Evolutionary conservation across 2,329 filamentous ascomycete species (phyloP), one percentile per base, ranked within the genome.

Genomic region (Aureobasidium sp.): DNA sequence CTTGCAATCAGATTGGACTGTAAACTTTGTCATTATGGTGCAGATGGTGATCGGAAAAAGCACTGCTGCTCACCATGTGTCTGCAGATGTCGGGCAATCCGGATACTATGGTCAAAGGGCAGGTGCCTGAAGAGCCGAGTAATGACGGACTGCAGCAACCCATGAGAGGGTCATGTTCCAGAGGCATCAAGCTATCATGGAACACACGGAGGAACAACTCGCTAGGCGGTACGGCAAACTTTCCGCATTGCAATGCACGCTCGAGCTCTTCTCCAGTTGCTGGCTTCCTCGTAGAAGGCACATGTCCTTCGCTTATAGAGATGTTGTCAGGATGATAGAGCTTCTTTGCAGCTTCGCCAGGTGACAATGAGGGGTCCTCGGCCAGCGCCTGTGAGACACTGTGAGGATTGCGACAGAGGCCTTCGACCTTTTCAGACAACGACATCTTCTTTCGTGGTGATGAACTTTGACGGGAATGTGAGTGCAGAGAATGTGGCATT

Each of bases 1-100:
- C 85, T 79, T 3, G 82, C 88, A 37, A 93, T 92, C 25, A 90
- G 77, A 66, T 92, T 91, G 1, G 87, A 84, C 75, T 67, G 10
- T 32, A 41, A n/a, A 8, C 9, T 44, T 25, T 2, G 32, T 59
- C 34, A 59, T 34, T 49, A 39, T 45, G 21, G 13, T 36, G n/a
- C 27, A 41, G n/a, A 1, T 44, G 10, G 6, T 3, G 2, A 2
- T n/a, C 9, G 8, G 16, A 36, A 29, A n/a, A 21, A 21, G 21
- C 1, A 2, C 2, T 16, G n/a, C 16, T 27, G 14, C 62, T 10
- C 47, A 65, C 66, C 73, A 90, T 88, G 71, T 92, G 88, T 1
- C 87, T 80, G 63, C 83, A 84, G 32, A 91, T 83, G 69, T 92
- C 89, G 0, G 86, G 85, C 27, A 89, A 79, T 66, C 82, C 82